Conservation (phyloP, 2,329 filamentous ascomycete species). For the Verticillium albo-atrum region DNA sequence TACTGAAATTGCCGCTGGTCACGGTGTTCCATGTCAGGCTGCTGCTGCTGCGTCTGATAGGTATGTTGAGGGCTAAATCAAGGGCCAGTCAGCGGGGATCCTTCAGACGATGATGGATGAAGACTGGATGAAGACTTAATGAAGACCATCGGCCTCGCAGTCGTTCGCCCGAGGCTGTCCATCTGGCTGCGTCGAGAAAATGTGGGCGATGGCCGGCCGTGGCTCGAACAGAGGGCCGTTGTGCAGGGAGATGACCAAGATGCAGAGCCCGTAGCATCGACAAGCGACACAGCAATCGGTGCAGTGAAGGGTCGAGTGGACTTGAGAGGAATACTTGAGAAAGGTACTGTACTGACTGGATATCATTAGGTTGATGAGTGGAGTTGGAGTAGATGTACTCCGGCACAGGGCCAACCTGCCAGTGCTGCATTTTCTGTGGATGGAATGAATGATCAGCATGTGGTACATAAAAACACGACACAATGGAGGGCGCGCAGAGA, state of each 20-base stretch:
- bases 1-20: conserved; percentile 39
- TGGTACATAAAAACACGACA: neutral
- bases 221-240: too few species aligned
- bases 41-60: conserved; percentile 44
- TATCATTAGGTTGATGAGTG: conserved; percentile 50
- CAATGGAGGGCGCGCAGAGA: neutral
- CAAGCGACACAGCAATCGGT: conserved; percentile 4
- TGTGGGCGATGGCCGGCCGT: too few species aligned
- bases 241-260: too few species aligned
- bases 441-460: conserved; percentile 9
- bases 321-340: conserved; percentile 9
- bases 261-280: neutral
- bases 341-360: conserved; percentile 47
- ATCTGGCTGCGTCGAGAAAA: too few species aligned
- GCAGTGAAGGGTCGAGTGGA: conserved; percentile 1
- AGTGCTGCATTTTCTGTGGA: conserved; percentile 54
- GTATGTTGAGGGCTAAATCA: conserved; percentile 34
- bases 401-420: conserved; percentile 57
- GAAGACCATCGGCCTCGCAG: neutral
- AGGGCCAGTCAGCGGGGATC: conserved; percentile 28
- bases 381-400: conserved; percentile 52
- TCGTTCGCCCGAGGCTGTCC: too few species aligned
- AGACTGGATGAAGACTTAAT: conserved; percentile 2
- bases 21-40: conserved; percentile 46
- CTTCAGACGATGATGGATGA: conserved; percentile 23